Conservation (phyloP, 2,329 filamentous ascomycete genomes). For the Capronia americana region DNA sequence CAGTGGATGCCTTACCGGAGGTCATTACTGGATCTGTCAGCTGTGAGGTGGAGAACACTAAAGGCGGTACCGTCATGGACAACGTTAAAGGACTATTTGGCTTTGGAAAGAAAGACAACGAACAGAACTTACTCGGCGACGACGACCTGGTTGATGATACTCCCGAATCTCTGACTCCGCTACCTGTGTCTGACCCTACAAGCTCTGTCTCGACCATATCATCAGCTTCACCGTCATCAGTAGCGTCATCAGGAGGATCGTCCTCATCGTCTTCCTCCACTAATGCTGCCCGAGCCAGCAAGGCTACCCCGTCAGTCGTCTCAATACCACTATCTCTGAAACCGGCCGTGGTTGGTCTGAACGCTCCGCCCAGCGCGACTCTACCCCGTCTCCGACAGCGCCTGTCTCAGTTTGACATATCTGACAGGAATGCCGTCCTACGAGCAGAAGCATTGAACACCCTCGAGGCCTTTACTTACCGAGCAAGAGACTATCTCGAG, state of each 20-base stretch:
- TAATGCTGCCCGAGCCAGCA: conserved; percentile 47
- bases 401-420: conserved; percentile 82
- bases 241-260: conserved; percentile 48
- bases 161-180: conserved; percentile 36
- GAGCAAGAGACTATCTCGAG: conserved; percentile 79
- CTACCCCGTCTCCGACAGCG: conserved; percentile 68
- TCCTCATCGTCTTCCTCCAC: conserved; percentile 47
- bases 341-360: conserved; percentile 54
- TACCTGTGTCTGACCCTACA: conserved; percentile 38
- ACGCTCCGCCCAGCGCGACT: conserved; percentile 45
- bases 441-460: conserved; percentile 90
- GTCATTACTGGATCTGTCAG: conserved; percentile 77
- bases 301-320: conserved; percentile 57
- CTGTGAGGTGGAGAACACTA: conserved; percentile 77
- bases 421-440: conserved; percentile 75
- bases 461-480: conserved; percentile 93
- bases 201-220: conserved; percentile 44
- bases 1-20: conserved; percentile 78
- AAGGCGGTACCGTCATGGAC: conserved; percentile 83
- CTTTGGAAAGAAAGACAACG: conserved; percentile 80
- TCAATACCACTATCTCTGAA: conserved; percentile 59
- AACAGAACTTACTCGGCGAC: conserved; percentile 73
- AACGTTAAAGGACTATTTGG: conserved; percentile 96
- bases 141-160: conserved; percentile 54
- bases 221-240: conserved; percentile 48